Conservation (phyloP, 2,329 filamentous ascomycete species). For the Neophaeococcomyces mojaviensis region DNA sequence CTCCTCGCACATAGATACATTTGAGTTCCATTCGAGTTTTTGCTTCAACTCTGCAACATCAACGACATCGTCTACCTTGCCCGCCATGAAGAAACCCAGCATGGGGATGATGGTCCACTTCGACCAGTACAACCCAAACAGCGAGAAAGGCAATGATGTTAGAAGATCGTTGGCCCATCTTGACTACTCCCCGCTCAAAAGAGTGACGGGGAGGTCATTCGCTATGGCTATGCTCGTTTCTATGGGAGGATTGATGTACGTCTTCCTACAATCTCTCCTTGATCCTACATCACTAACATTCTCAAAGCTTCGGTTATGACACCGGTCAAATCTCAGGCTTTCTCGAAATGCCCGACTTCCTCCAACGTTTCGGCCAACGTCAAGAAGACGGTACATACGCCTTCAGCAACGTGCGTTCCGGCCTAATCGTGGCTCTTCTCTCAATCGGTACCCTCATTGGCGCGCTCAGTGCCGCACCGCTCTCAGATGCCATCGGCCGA, state of each 20-base stretch:
- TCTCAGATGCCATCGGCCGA: conserved; percentile 37
- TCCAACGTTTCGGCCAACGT: conserved; percentile 30
- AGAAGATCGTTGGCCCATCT: conserved; percentile 19
- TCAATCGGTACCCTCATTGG: conserved; percentile 38
- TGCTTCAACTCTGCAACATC: background rate
- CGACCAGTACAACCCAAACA: conserved; percentile 18
- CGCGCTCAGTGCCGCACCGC: conserved; percentile 36
- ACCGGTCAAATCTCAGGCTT: conserved; percentile 40
- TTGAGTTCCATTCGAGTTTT: background rate
- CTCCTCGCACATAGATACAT: background rate
- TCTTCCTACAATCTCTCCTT: background rate
- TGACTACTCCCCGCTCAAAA: conserved; percentile 22
- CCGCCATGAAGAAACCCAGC: conserved; percentile 5
- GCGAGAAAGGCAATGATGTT: conserved; percentile 13
- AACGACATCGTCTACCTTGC: background rate
- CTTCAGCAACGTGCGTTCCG: conserved; percentile 36
- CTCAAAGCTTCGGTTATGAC: conserved; percentile 31
- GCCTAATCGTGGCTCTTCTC: conserved; percentile 36
- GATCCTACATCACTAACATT: background rate
- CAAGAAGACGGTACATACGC: conserved; percentile 26
- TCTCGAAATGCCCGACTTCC: conserved; percentile 35
- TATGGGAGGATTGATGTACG: conserved; percentile 35
- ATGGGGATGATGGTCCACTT: conserved; percentile 14
- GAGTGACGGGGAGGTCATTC: conserved; percentile 31
- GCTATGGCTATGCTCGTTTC: conserved; percentile 37